Conservation (phyloP, 768 basidiomycete species). For the Strobilomyces echinocephalus region DNA sequence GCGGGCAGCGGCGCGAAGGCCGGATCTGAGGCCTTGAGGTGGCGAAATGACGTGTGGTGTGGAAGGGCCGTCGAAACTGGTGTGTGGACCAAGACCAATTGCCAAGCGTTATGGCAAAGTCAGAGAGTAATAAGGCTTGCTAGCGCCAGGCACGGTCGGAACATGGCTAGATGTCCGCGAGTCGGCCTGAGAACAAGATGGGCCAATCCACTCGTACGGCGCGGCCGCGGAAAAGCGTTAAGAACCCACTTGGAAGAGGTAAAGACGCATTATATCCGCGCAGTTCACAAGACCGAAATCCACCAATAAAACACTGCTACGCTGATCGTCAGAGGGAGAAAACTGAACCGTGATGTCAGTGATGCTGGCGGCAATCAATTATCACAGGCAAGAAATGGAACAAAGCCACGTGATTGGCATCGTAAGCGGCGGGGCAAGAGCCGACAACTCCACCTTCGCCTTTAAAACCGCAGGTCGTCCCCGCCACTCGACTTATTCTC, state of each 20-base stretch:
- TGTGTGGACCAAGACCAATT: not conserved
- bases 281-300: not conserved
- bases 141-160: too few species aligned
- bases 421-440: too few species aligned
- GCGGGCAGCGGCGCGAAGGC: not conserved
- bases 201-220: too few species aligned
- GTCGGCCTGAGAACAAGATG: too few species aligned
- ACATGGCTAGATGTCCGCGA: too few species aligned
- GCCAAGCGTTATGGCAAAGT: not conserved
- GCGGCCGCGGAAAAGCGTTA: not conserved
- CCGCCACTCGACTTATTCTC: too few species aligned
- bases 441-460: too few species aligned
- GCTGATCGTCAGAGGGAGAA: not conserved
- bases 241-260: not conserved
- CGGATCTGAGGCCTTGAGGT: not conserved
- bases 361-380: too few species aligned
- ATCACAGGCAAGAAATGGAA: too few species aligned
- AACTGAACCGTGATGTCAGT: not conserved
- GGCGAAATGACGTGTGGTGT: not conserved
- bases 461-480: too few species aligned
- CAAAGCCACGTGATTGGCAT: too few species aligned
- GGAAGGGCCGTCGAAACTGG: not conserved
- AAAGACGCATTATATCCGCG: slow-evolving; percentile 17
- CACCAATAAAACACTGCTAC: not conserved
- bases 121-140: too few species aligned